phyloP scores from a whole-genome alignment of 176 grass and related monocot genomes.

The Poa annua region DNA sequence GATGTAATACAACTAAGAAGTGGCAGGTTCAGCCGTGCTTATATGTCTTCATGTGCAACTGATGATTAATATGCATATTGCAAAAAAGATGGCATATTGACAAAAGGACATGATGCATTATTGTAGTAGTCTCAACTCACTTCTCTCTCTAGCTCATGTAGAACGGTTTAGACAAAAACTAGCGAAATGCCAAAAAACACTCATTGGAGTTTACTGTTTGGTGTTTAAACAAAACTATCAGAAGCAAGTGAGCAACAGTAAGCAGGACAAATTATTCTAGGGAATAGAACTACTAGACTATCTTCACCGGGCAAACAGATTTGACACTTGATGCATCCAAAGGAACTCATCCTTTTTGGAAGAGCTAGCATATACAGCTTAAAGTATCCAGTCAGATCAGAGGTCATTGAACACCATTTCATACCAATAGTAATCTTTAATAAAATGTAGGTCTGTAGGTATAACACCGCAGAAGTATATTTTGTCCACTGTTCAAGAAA shows the following conservation, averaged over 20 bases:
- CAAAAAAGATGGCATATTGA: background rate
- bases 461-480: conserved; percentile 1
- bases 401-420: background rate
- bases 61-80: background rate
- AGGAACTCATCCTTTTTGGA: background rate
- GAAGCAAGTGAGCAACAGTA: conserved; percentile 2
- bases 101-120: background rate
- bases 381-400: background rate
- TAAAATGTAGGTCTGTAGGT: background rate
- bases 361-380: conserved; percentile 6
- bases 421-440: background rate
- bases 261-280: background rate
- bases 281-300: background rate
- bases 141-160: conserved; percentile 14
- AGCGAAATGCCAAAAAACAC: background rate
- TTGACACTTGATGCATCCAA: conserved; percentile 13
- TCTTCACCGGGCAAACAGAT: conserved; percentile 4
- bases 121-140: background rate
- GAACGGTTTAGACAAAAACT: conserved; percentile 1
- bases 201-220: background rate
- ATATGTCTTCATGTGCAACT: background rate
- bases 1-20: background rate
- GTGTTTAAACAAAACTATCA: conserved; percentile 2
- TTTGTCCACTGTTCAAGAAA: background rate
- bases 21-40: background rate